Percentiles rank a stretch among this genome's conserved stretches.
phyloP scores from a whole-genome alignment of 176 grass and related monocot genomes.

The Thalia dealbata region DNA sequence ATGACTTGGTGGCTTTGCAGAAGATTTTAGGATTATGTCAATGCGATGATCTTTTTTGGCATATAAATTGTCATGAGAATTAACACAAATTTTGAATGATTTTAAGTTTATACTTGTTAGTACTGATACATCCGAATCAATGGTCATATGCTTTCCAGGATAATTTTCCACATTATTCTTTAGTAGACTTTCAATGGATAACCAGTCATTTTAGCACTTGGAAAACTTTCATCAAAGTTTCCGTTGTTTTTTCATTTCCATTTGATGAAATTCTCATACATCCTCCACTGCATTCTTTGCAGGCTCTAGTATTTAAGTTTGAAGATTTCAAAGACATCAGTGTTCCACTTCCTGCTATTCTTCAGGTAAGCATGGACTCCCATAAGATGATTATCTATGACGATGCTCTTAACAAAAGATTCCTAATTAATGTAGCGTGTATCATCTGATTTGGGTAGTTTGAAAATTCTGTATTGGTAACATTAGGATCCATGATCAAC shows the following conservation, averaged over 20 bases:
- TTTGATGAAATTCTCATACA: not conserved
- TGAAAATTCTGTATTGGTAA: not conserved
- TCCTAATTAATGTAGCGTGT: too few species aligned
- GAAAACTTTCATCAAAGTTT: not conserved
- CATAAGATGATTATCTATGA: not conserved
- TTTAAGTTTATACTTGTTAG: not conserved
- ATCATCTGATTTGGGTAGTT: not conserved
- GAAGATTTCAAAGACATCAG: slow-evolving; percentile 69
- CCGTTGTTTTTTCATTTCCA: not conserved
- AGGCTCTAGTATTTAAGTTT: slow-evolving; percentile 82
- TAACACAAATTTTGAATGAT: not conserved
- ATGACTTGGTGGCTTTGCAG: not conserved
- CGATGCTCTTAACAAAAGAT: not conserved
- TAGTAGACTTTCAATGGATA: not conserved
- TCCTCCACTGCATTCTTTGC: slow-evolving; percentile 15
- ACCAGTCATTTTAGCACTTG: not conserved
- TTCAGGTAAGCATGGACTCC: slow-evolving; percentile 46
- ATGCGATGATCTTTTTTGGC: not conserved
- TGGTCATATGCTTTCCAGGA: not conserved
- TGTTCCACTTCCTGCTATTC: slow-evolving; percentile 81
- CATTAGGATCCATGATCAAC: not conserved
- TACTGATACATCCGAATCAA: not conserved
- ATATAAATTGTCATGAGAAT: not conserved
- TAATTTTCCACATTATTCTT: not conserved
- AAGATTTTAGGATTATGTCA: too few species aligned